These are phyloP conservation scores for Trichosporon asahii DNA, from an alignment of 1,284 basidiomycete species.

Conservation along the genomic window DNA sequence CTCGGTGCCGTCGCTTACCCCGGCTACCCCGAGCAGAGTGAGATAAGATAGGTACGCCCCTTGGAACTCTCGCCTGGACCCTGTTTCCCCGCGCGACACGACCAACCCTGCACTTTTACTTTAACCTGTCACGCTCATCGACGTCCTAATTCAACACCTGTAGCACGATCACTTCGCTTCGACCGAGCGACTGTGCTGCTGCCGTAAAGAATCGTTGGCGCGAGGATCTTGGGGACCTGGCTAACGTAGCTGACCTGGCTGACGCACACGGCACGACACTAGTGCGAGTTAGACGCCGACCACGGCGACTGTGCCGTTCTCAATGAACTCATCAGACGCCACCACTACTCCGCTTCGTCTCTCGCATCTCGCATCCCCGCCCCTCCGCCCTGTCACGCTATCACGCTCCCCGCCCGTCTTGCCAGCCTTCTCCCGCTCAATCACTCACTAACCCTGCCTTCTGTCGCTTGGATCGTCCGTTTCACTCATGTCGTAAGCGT, in stretches of 20 bases:
- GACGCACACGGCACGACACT: background rate
- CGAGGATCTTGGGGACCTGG: too few relatives aligned
- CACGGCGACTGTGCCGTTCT: too few relatives aligned
- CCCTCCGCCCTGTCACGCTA: background rate
- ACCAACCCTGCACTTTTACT: slow-evolving; percentile 5
- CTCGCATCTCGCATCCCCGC: background rate
- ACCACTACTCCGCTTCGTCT: background rate
- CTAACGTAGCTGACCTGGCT: too few relatives aligned
- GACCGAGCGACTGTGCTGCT: background rate
- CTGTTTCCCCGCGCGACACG: background rate
- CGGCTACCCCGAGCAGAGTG: background rate
- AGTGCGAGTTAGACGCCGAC: background rate
- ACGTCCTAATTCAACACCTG: background rate
- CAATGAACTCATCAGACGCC: background rate
- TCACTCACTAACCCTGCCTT: background rate
- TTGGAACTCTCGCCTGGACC: background rate
- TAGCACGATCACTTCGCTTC: background rate
- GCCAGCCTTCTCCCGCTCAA: background rate
- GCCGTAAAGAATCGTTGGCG: background rate
- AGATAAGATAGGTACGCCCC: slow-evolving; percentile 1
- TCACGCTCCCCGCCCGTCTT: background rate
- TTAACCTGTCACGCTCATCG: background rate
- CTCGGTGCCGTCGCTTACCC: background rate
- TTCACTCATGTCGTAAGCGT: background rate
- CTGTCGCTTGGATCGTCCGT: background rate